Evolutionary conservation across 2,329 filamentous ascomycete genomes (phyloP).

Genomic region (Pseudogymnoascus sp.): DNA sequence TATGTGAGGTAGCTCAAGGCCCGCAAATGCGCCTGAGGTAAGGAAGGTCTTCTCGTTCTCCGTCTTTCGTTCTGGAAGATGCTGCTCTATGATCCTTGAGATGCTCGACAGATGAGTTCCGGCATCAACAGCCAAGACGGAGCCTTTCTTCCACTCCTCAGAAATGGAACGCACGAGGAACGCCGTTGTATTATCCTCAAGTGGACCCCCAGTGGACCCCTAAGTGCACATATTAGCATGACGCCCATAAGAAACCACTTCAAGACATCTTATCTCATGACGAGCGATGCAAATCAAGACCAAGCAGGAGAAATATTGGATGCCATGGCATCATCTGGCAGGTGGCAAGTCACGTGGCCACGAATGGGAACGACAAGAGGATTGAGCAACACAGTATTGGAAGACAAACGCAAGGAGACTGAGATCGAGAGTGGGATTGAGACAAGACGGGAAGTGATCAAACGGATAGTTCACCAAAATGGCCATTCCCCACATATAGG

Average conservation of each 20-base stretch:
- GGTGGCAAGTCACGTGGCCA: neutral
- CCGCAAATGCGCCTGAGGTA: constrained; percentile 68
- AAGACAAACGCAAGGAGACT: neutral
- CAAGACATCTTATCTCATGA: neutral
- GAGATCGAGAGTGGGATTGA: neutral
- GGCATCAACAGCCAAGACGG: constrained; percentile 85
- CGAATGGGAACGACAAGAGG: neutral
- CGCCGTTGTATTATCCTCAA: constrained; percentile 83
- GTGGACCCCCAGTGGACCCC: constrained; percentile 85
- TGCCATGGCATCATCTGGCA: neutral
- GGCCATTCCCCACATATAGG: neutral
- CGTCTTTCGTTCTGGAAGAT: constrained; percentile 11
- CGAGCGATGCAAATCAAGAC: neutral
- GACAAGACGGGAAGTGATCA: neutral
- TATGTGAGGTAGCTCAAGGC: constrained; percentile 60
- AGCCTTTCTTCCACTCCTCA: constrained; percentile 72
- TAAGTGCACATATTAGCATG: constrained; percentile 31
- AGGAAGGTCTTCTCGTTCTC: constrained; percentile 32
- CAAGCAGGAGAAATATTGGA: neutral
- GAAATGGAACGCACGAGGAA: constrained; percentile 78
- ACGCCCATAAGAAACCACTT: neutral
- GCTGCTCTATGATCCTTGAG: constrained; percentile 55
- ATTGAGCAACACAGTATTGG: neutral
- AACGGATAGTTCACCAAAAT: constrained; percentile 2
- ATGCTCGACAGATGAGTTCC: constrained; percentile 86